Base-by-base conservation (phyloP, 2,329 filamentous ascomycete genomes). In the Alternaria infectoria region DNA sequence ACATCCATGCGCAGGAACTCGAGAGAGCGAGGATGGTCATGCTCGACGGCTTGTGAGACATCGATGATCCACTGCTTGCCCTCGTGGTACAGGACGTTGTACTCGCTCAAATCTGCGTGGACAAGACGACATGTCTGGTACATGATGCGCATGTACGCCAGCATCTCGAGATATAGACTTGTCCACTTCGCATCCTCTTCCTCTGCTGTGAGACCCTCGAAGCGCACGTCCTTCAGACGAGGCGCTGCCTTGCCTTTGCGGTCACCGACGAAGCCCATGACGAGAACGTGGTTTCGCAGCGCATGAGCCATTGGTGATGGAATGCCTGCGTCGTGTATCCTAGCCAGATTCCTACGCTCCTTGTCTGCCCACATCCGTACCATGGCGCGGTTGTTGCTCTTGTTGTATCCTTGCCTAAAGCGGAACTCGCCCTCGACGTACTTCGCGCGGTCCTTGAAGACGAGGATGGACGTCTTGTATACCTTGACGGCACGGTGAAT, bases 351-450 rank as follows among this genome's bases (percentile, higher is more conserved):
- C 45, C 96, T 89, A 83, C 96, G 97, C 82, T 99, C 96, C 82
- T 99, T 99, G 82, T 99, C 95, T 0, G 96, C 96, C 96, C 96
- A 99, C 23, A 97, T 86, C 81, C 97, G 97, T 70, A 99, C 95
- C 95, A 98, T 98, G 70, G 95, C 93, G 52, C 94, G 89, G 83
- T 93, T 97, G 82, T 93, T 97, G 69, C 91, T 91, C 84, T 97
- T 98, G 82, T 95, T 96, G 78, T 95, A 96, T 54, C 95, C 95
- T 65, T 89, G 87, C 71, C 93, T 89, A 85, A 99, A 99, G 23
- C 96, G 87, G 81, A 94, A 93, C 81, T 99, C 96, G 69, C 96
- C 96, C 1, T 91, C 91, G 66, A 99, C 96, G 81, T 99, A 99
- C 74, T 93, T 91, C 81, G 97, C 94, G 62, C 96, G 88, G 81